phyloP scores from a whole-genome alignment of 1,139 yeast species.

The Arxiozyma telluris region DNA sequence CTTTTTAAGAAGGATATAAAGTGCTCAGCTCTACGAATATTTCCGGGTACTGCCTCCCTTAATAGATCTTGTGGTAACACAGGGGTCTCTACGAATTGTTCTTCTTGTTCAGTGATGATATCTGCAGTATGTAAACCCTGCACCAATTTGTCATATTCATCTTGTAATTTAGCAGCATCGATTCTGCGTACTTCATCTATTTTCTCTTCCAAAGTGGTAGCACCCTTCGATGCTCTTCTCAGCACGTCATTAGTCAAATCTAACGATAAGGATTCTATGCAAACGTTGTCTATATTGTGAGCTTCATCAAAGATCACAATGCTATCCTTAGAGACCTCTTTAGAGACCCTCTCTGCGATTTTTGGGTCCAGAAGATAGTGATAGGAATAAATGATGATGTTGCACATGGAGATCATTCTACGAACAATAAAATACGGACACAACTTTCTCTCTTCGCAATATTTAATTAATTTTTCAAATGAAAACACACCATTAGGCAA shows the following conservation, averaged over 20 bases:
- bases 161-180: slow-evolving; percentile 75
- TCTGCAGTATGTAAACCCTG: slow-evolving; percentile 54
- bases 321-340: slow-evolving; percentile 83
- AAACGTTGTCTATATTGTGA: slow-evolving; percentile 95
- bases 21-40: slow-evolving; percentile 93
- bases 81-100: slow-evolving; percentile 79
- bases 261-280: slow-evolving; percentile 87
- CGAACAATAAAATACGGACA: slow-evolving; percentile 97
- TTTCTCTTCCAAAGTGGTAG: slow-evolving; percentile 60
- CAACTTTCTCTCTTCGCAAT: slow-evolving; percentile 68
- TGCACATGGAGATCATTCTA: slow-evolving; percentile 94
- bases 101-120: slow-evolving; percentile 41
- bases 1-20: slow-evolving; percentile 86
- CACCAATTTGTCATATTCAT: slow-evolving; percentile 84
- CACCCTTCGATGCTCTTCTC: slow-evolving; percentile 75
- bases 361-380: slow-evolving; percentile 95
- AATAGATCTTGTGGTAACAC: slow-evolving; percentile 75
- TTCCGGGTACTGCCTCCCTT: slow-evolving; percentile 94
- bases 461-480: slow-evolving; percentile 69
- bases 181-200: slow-evolving; percentile 75
- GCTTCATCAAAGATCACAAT: slow-evolving; percentile 97
- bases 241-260: slow-evolving; percentile 80
- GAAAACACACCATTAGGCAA: slow-evolving; percentile 93
- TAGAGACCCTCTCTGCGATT: slow-evolving; percentile 90
- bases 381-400: slow-evolving; percentile 88